phyloP scores from a whole-genome alignment of 2,329 filamentous ascomycete genomes.

The Dactylonectria macrodidyma region DNA sequence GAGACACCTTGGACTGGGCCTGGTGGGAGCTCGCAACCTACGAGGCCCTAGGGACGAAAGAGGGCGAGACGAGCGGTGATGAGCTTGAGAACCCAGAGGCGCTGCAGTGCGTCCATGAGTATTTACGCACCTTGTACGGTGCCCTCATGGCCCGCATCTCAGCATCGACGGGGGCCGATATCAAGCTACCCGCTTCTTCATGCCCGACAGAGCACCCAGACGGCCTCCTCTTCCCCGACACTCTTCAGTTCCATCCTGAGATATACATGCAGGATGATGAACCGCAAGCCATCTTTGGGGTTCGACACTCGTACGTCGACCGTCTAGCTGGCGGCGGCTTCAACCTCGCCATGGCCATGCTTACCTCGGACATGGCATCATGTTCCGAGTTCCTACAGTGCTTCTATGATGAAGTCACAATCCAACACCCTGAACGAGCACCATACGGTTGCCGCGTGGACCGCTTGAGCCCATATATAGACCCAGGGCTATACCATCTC shows the following conservation, averaged over 20 bases:
- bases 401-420: constrained; percentile 11
- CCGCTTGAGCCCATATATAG: background rate
- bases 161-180: background rate
- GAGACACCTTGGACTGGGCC: background rate
- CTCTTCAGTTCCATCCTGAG: constrained; percentile 25
- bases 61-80: background rate
- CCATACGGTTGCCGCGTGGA: background rate
- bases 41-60: background rate
- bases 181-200: background rate
- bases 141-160: constrained; percentile 8
- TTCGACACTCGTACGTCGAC: constrained; percentile 6
- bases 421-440: background rate
- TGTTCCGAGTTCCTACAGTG: constrained; percentile 4
- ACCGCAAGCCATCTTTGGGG: background rate
- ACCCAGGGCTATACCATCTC: background rate
- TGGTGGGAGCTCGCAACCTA: background rate
- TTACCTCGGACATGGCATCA: background rate
- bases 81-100: constrained; percentile 8
- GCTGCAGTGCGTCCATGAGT: constrained; percentile 30
- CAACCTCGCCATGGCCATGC: background rate
- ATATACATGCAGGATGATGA: background rate
- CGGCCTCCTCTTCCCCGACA: constrained; percentile 19
- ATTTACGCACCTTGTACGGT: constrained; percentile 23
- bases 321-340: constrained; percentile 23
- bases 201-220: background rate